These are phyloP conservation scores for Wickerhamomyces sp. DNA, from an alignment of 1,139 yeast species.

Conservation along the genomic window DNA sequence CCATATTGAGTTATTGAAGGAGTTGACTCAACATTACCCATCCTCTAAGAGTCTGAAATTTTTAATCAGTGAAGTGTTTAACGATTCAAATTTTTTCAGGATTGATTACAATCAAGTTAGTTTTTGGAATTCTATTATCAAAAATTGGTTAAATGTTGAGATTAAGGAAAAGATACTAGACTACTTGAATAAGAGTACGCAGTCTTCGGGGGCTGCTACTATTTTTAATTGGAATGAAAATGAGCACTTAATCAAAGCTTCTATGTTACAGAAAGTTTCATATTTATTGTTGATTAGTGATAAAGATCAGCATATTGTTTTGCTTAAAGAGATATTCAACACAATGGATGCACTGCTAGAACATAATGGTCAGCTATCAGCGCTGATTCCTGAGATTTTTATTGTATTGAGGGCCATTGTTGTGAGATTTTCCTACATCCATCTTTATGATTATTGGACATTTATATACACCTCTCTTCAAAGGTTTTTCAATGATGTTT, in stretches of 20 bases:
- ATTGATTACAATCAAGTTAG: conserved; percentile 27
- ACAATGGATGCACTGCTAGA: conserved; percentile 43
- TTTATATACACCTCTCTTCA: conserved; percentile 59
- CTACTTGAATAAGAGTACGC: conserved; percentile 44
- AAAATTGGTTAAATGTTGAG: conserved; percentile 54
- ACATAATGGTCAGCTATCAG: conserved; percentile 18
- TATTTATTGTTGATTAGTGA: conserved; percentile 61
- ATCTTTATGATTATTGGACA: conserved; percentile 70
- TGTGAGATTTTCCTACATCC: conserved; percentile 57
- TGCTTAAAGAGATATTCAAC: conserved; percentile 41
- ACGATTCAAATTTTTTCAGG: conserved; percentile 43
- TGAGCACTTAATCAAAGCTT: conserved; percentile 45
- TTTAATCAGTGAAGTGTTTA: conserved; percentile 46
- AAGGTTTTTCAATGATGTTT: conserved; percentile 43
- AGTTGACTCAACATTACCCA: conserved; percentile 35
- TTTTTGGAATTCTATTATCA: conserved; percentile 48
- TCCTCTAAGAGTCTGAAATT: conserved; percentile 48
- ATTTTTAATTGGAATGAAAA: conserved; percentile 78
- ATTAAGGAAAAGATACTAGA: conserved; percentile 54
- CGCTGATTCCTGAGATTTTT: conserved; percentile 44
- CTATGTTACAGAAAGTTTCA: conserved; percentile 53
- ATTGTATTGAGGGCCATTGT: conserved; percentile 59
- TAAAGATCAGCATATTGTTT: conserved; percentile 31
- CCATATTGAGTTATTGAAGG: conserved; percentile 36
- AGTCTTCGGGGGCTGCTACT: conserved; percentile 36